Evolutionary conservation across 371 early-diverging fungal genomes (phyloP).

Genomic region (Blakeslea trispora): DNA sequence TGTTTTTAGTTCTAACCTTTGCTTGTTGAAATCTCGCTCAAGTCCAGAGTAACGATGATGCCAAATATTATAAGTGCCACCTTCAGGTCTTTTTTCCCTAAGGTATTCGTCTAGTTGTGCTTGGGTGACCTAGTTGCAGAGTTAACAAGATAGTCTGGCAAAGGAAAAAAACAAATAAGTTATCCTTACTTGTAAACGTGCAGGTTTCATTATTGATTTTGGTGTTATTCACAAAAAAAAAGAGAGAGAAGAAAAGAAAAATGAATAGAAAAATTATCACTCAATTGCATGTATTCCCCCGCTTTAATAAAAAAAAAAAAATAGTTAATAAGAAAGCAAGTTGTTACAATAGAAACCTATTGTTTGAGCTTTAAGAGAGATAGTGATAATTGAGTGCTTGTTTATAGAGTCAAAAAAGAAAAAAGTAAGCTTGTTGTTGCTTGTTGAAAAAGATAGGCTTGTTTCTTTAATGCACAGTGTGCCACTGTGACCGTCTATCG

Average conservation of each 20-base stretch:
- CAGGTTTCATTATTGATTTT: slow-evolving; percentile 19
- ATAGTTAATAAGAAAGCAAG: no score
- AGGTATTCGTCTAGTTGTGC: slow-evolving; percentile 46
- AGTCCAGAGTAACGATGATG: slow-evolving; percentile 69
- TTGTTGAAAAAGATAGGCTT: no score
- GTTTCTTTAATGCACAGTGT: no score
- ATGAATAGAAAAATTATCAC: slow-evolving; percentile 1
- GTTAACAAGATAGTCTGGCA: not conserved
- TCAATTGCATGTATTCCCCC: no score
- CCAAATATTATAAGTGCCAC: slow-evolving; percentile 79
- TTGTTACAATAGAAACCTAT: no score
- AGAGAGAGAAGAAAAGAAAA: not conserved
- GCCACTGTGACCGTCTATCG: no score
- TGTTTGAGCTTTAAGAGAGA: no score
- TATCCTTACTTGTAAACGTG: slow-evolving; percentile 34
- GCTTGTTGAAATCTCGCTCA: slow-evolving; percentile 46
- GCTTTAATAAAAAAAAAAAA: no score
- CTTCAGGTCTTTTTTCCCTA: slow-evolving; percentile 46
- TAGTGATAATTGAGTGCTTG: no score
- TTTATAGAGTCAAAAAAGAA: no score
- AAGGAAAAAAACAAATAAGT: no score
- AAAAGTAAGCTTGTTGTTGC: no score
- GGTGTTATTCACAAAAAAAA: not conserved
- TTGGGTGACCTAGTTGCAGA: slow-evolving; percentile 36
- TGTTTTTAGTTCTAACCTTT: slow-evolving; percentile 21